Percentiles rank a stretch among this genome's conserved stretches.
These are phyloP conservation scores for Scenedesmus sp. DNA, from an alignment of 163 green algal genomes.

Conservation along the genomic window DNA sequence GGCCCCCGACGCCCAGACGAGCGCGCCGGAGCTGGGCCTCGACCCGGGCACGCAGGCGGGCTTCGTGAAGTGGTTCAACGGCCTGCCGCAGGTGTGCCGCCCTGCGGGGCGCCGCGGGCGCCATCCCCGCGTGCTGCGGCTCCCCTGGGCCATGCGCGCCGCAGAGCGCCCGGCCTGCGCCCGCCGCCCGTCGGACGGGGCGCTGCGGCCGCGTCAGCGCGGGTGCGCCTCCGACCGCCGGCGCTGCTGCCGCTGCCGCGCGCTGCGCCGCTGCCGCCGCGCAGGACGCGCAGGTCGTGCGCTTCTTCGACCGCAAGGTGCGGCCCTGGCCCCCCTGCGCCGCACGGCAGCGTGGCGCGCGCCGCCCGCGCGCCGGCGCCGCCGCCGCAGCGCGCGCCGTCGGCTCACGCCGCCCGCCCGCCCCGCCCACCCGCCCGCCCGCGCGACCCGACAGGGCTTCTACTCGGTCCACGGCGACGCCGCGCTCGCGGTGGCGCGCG, in stretches of 20 bases:
- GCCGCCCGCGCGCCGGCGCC: background rate
- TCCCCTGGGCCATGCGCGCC: background rate
- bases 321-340: background rate
- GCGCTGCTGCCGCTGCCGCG: background rate
- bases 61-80: conserved; percentile 63
- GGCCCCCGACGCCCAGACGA: conserved; percentile 27
- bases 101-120: background rate
- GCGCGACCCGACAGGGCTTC: conserved; percentile 63
- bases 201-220: background rate
- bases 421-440: background rate
- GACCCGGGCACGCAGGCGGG: conserved; percentile 52
- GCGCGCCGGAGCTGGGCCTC: conserved; percentile 56
- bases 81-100: conserved; percentile 54
- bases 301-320: conserved; percentile 89
- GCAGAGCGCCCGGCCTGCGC: background rate
- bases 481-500: conserved; percentile 77
- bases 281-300: conserved; percentile 67
- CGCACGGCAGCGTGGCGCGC: background rate
- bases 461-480: conserved; percentile 86
- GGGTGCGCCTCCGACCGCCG: background rate
- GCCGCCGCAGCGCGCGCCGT: background rate
- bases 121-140: background rate
- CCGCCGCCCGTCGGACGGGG: background rate
- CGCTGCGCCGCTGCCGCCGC: background rate
- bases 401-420: background rate